Base-by-base conservation (phyloP, 2,329 filamentous ascomycete species). In the Penicillium sp. region DNA sequence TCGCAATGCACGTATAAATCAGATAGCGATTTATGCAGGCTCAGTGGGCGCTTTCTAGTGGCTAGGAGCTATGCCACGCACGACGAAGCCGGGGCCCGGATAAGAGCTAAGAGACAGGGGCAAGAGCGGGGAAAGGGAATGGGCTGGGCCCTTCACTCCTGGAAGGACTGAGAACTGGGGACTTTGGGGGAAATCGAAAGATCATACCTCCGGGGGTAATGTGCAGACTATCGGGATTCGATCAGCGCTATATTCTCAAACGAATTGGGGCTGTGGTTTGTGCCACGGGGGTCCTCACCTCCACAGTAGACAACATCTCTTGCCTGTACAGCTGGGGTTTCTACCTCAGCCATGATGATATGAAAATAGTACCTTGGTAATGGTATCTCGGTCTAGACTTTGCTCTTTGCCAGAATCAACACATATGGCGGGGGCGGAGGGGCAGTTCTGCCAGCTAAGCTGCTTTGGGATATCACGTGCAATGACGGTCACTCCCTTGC, bases 151-250 rank as follows among this genome's bases (percentile, higher is more conserved):
- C 13, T 52, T 44, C 19, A n/a, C 5, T 50, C 34, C 21, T 7
- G n/a, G n/a, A 8, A 2, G 39, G n/a, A 48, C 19, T 36, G 31
- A 4, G 33, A 5, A 15, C 21, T 50, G n/a, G 21, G 31, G 46
- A 25, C 41, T 34, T 34, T 53, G 33, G 10, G 15, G 13, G 13
- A 40, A 25, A 21, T 55, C 45, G 40, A 60, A 60, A 39, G 15
- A 25, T 51, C 79, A 74, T 85, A 87, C 85, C 84, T 88, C 86
- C 67, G 85, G 84, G 60, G 86, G 86, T 62, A 88, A 75, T 62
- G 80, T 82, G 78, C 86, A 88, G 60, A 88, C 85, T 86, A 52
- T 57, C 23, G 9, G 16, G 21, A 57, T 56, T 53, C n/a, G 25
- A 45, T 60, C 51, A 62, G 57, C 50, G 13, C 38, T 25, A 43